phyloP scores from a whole-genome alignment of 495 filamentous ascomycete species.

The Xylaria scruposa region DNA sequence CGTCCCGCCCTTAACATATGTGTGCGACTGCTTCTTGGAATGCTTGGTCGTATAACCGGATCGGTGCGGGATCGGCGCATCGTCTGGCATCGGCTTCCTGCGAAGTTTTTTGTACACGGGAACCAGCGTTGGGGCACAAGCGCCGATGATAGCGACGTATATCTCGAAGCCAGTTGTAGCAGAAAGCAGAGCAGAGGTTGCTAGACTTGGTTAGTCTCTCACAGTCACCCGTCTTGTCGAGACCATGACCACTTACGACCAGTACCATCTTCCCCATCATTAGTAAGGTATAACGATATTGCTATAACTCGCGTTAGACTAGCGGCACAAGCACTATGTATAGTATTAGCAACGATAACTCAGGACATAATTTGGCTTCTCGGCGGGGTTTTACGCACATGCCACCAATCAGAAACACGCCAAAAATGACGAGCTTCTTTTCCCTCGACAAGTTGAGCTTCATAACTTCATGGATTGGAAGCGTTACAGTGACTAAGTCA shows the following conservation, averaged over 20 bases:
- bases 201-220: conserved; percentile 15
- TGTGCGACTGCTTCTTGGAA: background rate
- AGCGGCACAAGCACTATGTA: conserved; percentile 9
- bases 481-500: background rate
- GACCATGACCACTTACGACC: conserved; percentile 15
- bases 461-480: conserved; percentile 15
- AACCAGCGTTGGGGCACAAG: conserved; percentile 21
- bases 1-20: background rate
- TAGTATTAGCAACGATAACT: conserved; percentile 3
- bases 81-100: background rate
- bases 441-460: conserved; percentile 43
- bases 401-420: conserved; percentile 28
- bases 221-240: no score
- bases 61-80: conserved; percentile 12
- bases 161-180: conserved; percentile 23
- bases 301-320: conserved; percentile 20
- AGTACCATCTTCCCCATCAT: background rate
- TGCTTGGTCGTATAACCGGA: conserved; percentile 20
- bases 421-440: conserved; percentile 21
- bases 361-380: background rate
- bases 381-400: conserved; percentile 15
- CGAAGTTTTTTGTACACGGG: conserved; percentile 16
- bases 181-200: background rate
- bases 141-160: conserved; percentile 24
- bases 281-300: conserved; percentile 10